Conservation (phyloP, 75 land plant genomes). For the Cunninghamia lanceolata region DNA sequence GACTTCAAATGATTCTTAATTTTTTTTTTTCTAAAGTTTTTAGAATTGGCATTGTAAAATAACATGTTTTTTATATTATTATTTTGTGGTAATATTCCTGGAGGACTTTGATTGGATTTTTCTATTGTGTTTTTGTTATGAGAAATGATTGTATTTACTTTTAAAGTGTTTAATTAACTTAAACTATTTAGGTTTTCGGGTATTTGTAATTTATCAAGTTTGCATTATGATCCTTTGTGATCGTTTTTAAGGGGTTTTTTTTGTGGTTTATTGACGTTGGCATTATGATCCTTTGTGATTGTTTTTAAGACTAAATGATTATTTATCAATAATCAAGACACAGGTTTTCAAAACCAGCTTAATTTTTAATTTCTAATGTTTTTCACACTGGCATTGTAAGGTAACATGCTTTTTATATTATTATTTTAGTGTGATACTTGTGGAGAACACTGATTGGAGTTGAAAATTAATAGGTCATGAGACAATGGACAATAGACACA, state of each 20-base stretch:
- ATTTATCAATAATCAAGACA: background rate
- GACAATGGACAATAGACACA: too few relatives aligned
- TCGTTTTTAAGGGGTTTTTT: too few relatives aligned
- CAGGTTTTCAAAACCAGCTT: background rate
- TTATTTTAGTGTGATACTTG: background rate
- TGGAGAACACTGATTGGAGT: background rate
- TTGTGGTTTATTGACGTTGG: too few relatives aligned
- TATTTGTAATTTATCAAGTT: background rate
- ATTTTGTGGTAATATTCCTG: background rate
- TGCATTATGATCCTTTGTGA: too few relatives aligned
- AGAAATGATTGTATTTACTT: background rate
- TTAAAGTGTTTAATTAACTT: background rate
- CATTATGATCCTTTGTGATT: too few relatives aligned
- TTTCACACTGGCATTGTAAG: background rate
- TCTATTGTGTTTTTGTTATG: background rate
- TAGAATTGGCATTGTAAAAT: background rate
- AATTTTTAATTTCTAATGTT: background rate
- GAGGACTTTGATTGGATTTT: background rate
- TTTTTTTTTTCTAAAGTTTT: background rate
- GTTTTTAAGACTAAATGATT: too few relatives aligned
- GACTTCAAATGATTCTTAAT: background rate
- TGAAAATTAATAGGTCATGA: too few relatives aligned
- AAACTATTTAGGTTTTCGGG: background rate
- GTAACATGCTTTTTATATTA: background rate
- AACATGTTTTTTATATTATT: background rate